Percentiles rank a stretch among this genome's conserved stretches.
These are phyloP conservation scores for Colletotrichum lentis DNA, from an alignment of 2,329 filamentous ascomycete genomes.

Conservation along the genomic window DNA sequence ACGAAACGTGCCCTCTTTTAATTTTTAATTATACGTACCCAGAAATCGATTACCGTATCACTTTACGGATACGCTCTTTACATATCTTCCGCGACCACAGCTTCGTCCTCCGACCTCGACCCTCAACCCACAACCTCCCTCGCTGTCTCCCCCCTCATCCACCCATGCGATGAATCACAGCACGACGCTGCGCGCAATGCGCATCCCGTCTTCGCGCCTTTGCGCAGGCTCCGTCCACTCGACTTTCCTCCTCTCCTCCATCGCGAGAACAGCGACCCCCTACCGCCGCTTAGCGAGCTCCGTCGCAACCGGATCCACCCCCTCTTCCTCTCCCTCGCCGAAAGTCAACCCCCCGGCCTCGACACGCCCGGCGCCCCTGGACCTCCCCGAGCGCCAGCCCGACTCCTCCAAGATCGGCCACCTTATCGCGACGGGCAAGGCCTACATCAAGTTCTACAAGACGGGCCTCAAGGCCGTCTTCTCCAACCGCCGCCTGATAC, in stretches of 20 bases:
- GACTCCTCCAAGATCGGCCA: conserved; percentile 54
- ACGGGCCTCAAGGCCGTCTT: conserved; percentile 78
- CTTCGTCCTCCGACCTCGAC: neutral
- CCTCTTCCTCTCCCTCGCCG: conserved; percentile 17
- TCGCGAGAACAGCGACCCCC: conserved; percentile 13
- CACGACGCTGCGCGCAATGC: conserved; percentile 38
- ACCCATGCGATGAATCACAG: conserved; percentile 38
- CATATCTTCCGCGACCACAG: conserved; percentile 12
- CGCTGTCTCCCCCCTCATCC: neutral
- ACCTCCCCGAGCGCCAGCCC: conserved; percentile 64
- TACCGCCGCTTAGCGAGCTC: conserved; percentile 31
- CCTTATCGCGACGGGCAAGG: conserved; percentile 69
- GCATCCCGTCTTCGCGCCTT: conserved; percentile 25
- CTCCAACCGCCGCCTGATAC: conserved; percentile 67
- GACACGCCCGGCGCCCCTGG: conserved; percentile 76
- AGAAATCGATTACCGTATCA: conserved; percentile 26
- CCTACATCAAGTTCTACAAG: conserved; percentile 89
- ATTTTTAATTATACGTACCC: neutral
- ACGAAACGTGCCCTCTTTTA: conserved; percentile 28
- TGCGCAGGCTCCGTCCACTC: conserved; percentile 8
- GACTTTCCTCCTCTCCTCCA: neutral
- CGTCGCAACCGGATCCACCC: conserved; percentile 7
- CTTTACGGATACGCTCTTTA: conserved; percentile 7
- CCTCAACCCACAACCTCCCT: neutral
- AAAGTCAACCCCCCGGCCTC: conserved; percentile 74